A percentile compares a stretch with the other conserved stretches of the same genome.
Evolutionary conservation across 169 alveolate species (phyloP).

Genomic region (Plasmodium cynomolgi): DNA sequence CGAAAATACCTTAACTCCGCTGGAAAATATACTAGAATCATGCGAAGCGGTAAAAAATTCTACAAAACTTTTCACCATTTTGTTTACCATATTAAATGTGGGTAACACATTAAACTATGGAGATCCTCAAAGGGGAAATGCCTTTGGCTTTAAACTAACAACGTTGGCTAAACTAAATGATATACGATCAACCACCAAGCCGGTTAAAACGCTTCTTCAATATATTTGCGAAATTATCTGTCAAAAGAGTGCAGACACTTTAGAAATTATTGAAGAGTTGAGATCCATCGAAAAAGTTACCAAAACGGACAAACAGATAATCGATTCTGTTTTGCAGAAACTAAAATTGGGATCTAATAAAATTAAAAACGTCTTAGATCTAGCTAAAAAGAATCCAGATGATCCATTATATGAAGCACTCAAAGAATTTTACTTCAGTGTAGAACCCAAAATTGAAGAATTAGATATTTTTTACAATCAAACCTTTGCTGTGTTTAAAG

Average conservation of each 20-base stretch:
- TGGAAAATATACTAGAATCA: slow-evolving; percentile 83
- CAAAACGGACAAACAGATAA: slow-evolving; percentile 80
- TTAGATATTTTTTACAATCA: slow-evolving; percentile 61
- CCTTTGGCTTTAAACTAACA: slow-evolving; percentile 91
- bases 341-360: slow-evolving; percentile 79
- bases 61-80: slow-evolving; percentile 82
- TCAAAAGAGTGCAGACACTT: slow-evolving; percentile 76
- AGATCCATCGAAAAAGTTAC: slow-evolving; percentile 79
- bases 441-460: slow-evolving; percentile 75
- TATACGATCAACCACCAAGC: slow-evolving; percentile 90
- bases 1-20: slow-evolving; percentile 86
- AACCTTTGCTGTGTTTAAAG: slow-evolving; percentile 83
- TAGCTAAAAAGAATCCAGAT: slow-evolving; percentile 74
- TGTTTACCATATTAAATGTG: slow-evolving; percentile 86
- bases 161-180: slow-evolving; percentile 89
- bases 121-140: slow-evolving; percentile 91
- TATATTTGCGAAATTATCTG: slow-evolving; percentile 83
- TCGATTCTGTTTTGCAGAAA: slow-evolving; percentile 78
- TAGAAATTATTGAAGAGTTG: slow-evolving; percentile 78
- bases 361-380: slow-evolving; percentile 79
- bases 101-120: slow-evolving; percentile 91
- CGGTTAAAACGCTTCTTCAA: slow-evolving; percentile 89
- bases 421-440: slow-evolving; percentile 69
- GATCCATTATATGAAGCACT: slow-evolving; percentile 82
- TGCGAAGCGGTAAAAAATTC: slow-evolving; percentile 87